Conservation (phyloP, 2,329 filamentous ascomycete species). For the Aspergillus sp. region DNA sequence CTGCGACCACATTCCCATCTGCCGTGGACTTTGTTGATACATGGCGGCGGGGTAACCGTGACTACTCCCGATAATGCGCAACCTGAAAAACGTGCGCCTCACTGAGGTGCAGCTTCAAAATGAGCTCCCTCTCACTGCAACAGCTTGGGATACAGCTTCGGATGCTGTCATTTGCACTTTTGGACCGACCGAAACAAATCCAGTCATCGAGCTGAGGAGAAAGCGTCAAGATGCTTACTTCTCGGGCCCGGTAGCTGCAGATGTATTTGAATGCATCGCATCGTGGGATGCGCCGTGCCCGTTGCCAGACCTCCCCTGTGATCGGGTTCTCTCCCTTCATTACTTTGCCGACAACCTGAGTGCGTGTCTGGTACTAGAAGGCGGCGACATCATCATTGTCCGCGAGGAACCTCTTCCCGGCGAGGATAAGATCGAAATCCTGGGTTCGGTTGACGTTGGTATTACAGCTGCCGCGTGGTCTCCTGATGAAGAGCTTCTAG, state of each 20-base stretch:
- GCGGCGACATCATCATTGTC: constrained; percentile 86
- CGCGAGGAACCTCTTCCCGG: constrained; percentile 66
- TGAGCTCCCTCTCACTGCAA: constrained; percentile 66
- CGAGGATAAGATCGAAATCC: constrained; percentile 85
- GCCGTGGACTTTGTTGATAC: constrained; percentile 18
- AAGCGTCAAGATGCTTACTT: constrained; percentile 35
- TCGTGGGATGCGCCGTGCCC: constrained; percentile 88
- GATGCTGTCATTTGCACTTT: constrained; percentile 80
- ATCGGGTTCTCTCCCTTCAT: constrained; percentile 76
- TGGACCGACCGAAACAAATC: constrained; percentile 70
- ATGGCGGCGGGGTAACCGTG: constrained; percentile 39
- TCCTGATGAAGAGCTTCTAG: constrained; percentile 87
- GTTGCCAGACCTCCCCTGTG: constrained; percentile 69
- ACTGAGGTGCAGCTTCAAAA: constrained; percentile 61
- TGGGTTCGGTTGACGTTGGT: constrained; percentile 89
- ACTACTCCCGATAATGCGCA: constrained; percentile 66
- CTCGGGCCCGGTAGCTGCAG: constrained; percentile 41
- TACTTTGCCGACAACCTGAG: constrained; percentile 78
- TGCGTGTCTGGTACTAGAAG: constrained; percentile 79
- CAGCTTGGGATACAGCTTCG: constrained; percentile 79
- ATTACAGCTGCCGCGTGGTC: constrained; percentile 91
- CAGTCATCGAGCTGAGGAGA: constrained; percentile 71
- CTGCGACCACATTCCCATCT: neutral
- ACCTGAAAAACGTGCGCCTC: constrained; percentile 76
- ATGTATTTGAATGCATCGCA: constrained; percentile 58